phyloP scores from a whole-genome alignment of 2,329 filamentous ascomycete genomes.

The Talaromyces pinophilus region DNA sequence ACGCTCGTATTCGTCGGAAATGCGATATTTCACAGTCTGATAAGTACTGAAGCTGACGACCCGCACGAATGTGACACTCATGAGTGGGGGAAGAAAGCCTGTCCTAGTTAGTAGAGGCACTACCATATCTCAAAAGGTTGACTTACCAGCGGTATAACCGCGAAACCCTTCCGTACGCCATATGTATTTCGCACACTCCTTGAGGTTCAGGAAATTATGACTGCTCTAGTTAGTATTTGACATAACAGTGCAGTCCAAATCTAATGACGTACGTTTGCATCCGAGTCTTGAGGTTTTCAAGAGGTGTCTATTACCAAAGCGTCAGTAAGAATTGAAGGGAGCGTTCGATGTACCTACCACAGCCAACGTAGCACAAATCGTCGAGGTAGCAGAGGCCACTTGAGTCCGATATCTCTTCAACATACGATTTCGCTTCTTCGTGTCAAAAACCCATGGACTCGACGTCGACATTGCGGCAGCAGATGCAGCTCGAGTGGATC shows the following conservation, averaged over 20 bases:
- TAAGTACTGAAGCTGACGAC: slow-evolving; percentile 52
- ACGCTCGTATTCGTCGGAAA: slow-evolving; percentile 43
- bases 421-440: slow-evolving; percentile 44
- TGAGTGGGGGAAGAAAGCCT: slow-evolving; percentile 49
- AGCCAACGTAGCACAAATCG: slow-evolving; percentile 47
- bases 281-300: slow-evolving; percentile 53
- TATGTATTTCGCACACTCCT: slow-evolving; percentile 47
- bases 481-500: slow-evolving; percentile 37
- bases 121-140: background rate
- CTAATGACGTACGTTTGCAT: slow-evolving; percentile 49
- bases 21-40: slow-evolving; percentile 44
- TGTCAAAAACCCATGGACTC: slow-evolving; percentile 41
- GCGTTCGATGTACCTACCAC: slow-evolving; percentile 40
- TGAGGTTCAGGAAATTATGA: slow-evolving; percentile 48
- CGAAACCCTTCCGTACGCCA: slow-evolving; percentile 50
- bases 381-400: slow-evolving; percentile 48
- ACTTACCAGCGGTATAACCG: slow-evolving; percentile 50
- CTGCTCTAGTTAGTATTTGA: slow-evolving; percentile 30
- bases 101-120: background rate
- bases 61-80: slow-evolving; percentile 48
- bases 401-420: slow-evolving; percentile 51
- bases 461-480: slow-evolving; percentile 36
- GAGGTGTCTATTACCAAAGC: slow-evolving; percentile 40
- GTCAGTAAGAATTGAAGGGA: background rate
- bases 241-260: background rate